Evolutionary conservation across 139 green algal genomes (phyloP), one percentile per base, ranked within the genome.

Genomic region (Raphidocelis subcapitata): DNA sequence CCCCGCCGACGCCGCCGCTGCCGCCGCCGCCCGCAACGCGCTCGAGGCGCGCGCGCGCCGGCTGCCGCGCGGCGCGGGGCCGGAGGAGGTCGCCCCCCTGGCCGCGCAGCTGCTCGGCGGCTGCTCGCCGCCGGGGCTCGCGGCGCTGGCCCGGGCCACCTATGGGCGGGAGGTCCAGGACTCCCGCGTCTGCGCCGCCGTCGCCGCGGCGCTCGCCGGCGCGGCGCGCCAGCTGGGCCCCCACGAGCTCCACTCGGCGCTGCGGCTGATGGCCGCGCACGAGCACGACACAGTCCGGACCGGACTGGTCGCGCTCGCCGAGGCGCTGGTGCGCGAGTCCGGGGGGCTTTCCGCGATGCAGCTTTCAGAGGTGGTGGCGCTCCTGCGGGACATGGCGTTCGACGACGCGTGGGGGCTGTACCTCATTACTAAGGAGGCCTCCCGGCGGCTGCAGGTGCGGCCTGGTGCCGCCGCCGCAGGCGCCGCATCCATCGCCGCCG

Each of bases 311-410:
- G 71, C 44, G 26, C 61, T 77, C 21, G 71, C 61, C 3, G 37
- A 70, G 28, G 71, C 31, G 14, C 16, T 70, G 28, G 57, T 77
- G 23, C 20, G 60, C 36, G 47, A 47, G 37, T 60, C 69, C 55
- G 80, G 85, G 1, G 85, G 86, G 24, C 88, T 94, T 79, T 76
- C 52, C 0, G 74, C 80, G 21, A 51, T 79, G 26, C 88, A 94
- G 74, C 79, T 94, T 28, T 86, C 76, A 1, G 81, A 92, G 32
- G 84, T 78, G n/a, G 76, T 94, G 29, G 74, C 72, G 18, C 67
- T 94, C 65, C 66, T 65, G 29, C 32, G 16, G 8, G 5, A 1
- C 32, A n/a, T 62, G 18, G 12, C 23, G 16, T 77, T 69, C 51
- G 60, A 68, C 54, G 69, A 76, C n/a, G 44, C 69, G 1, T 76